A percentile compares a stretch with the other conserved stretches of the same genome.
phyloP scores from a whole-genome alignment of 2,329 filamentous ascomycete genomes.

The Penicillium frequentans region DNA sequence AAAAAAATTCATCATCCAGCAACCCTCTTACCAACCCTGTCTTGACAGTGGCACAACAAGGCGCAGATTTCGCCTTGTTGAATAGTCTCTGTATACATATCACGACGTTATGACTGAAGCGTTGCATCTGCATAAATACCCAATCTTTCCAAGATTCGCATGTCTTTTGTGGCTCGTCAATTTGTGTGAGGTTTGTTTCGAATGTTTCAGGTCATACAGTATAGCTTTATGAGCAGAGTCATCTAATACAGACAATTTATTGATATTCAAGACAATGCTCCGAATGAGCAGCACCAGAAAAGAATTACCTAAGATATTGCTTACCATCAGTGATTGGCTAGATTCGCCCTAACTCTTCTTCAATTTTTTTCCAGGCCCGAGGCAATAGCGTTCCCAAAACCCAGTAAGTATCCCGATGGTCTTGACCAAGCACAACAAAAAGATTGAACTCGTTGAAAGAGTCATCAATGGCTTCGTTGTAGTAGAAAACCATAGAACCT shows the following conservation, averaged over 20 bases:
- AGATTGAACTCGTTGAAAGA: conserved; percentile 4
- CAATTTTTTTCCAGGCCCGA: conserved; percentile 10
- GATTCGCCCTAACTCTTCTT: neutral
- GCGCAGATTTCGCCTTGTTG: neutral
- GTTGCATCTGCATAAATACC: conserved; percentile 1
- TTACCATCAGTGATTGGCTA: neutral
- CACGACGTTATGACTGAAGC: neutral
- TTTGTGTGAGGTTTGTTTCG: neutral
- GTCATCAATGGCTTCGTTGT: conserved; percentile 9
- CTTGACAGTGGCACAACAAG: neutral
- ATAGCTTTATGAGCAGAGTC: neutral
- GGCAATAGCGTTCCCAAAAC: conserved; percentile 10
- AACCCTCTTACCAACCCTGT: neutral
- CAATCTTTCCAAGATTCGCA: neutral
- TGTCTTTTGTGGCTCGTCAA: neutral
- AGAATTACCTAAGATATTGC: neutral
- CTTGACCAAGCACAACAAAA: conserved; percentile 14
- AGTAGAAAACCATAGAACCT: conserved; percentile 12
- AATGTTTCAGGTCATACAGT: neutral
- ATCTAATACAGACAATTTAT: neutral
- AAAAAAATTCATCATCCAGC: neutral
- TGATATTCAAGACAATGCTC: neutral
- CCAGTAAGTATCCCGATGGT: conserved; percentile 12
- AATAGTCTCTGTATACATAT: neutral
- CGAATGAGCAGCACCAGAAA: neutral